Conservation (phyloP, 495 filamentous ascomycete species). For the Penicillium longicatenatum region DNA sequence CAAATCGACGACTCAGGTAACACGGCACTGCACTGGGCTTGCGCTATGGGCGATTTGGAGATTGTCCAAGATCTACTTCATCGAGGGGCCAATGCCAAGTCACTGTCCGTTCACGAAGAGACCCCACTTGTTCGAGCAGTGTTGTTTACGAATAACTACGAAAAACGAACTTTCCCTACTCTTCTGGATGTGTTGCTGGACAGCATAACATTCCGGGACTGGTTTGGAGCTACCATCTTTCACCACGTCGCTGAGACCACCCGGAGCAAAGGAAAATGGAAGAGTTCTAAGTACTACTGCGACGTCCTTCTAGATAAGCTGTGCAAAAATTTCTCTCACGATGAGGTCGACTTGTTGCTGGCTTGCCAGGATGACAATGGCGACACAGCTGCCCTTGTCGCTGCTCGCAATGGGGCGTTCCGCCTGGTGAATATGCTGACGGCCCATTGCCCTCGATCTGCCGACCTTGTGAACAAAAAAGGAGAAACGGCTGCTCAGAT, state of each 20-base stretch:
- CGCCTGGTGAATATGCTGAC: slow-evolving; percentile 47
- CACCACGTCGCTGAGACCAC: slow-evolving; percentile 91
- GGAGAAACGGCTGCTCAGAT: slow-evolving; percentile 78
- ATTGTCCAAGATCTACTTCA: slow-evolving; percentile 82
- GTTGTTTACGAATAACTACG: slow-evolving; percentile 93
- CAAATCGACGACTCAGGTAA: slow-evolving; percentile 86
- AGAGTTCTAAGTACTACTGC: slow-evolving; percentile 86
- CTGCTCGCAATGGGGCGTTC: slow-evolving; percentile 65
- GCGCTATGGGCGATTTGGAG: slow-evolving; percentile 95
- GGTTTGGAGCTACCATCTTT: slow-evolving; percentile 79
- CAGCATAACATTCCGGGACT: slow-evolving; percentile 74
- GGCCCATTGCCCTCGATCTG: slow-evolving; percentile 65
- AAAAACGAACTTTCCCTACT: slow-evolving; percentile 79
- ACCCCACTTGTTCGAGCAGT: slow-evolving; percentile 95
- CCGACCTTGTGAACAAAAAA: slow-evolving; percentile 76
- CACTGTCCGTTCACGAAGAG: slow-evolving; percentile 77
- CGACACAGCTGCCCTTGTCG: slow-evolving; percentile 87
- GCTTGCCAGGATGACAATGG: slow-evolving; percentile 82
- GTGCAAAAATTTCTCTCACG: slow-evolving; percentile 62
- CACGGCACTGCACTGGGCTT: slow-evolving; percentile 93
- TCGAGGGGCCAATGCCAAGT: slow-evolving; percentile 66
- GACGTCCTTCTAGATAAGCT: slow-evolving; percentile 88
- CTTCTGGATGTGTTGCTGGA: slow-evolving; percentile 77
- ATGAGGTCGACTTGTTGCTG: slow-evolving; percentile 65
- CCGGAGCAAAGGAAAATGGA: slow-evolving; percentile 72